phyloP scores from a whole-genome alignment of 2,329 filamentous ascomycete species.

The Torrubiella hemipterigena region DNA sequence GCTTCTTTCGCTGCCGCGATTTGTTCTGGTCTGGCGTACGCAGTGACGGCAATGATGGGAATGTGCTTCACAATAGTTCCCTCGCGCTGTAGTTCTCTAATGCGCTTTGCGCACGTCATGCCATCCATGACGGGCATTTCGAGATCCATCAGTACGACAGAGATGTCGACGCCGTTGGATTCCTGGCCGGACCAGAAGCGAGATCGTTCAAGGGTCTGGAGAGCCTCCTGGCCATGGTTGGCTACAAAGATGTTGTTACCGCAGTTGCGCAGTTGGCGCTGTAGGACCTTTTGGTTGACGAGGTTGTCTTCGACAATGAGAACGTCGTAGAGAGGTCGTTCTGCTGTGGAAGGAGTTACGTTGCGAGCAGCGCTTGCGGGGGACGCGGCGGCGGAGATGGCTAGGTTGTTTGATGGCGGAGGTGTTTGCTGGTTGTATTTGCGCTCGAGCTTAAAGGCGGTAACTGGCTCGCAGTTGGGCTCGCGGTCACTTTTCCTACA shows the following conservation, averaged over 20 bases:
- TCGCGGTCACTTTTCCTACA: constrained; percentile 42
- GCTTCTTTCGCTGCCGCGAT: constrained; percentile 58
- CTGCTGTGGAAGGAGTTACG: constrained; percentile 7
- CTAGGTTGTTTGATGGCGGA: constrained; percentile 4
- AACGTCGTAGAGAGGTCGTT: constrained; percentile 33
- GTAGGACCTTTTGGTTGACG: constrained; percentile 53
- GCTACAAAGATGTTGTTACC: constrained; percentile 51
- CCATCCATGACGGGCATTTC: constrained; percentile 83
- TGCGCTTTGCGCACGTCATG: constrained; percentile 57
- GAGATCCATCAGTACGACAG: constrained; percentile 66
- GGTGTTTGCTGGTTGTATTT: constrained; percentile 12
- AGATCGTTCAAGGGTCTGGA: constrained; percentile 44
- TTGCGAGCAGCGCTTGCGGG: constrained; percentile 1
- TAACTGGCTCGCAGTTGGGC: constrained; percentile 20
- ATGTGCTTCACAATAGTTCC: constrained; percentile 52
- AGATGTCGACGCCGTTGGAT: constrained; percentile 38
- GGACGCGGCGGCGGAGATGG: neutral
- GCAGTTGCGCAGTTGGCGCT: constrained; percentile 46
- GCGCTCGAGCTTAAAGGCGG: constrained; percentile 21
- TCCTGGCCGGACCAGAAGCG: constrained; percentile 42
- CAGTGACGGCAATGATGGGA: constrained; percentile 75
- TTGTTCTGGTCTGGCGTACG: constrained; percentile 66
- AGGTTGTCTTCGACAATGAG: constrained; percentile 58
- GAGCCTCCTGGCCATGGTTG: constrained; percentile 52
- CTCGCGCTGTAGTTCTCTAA: constrained; percentile 54